Conservation (phyloP, 169 alveolate species). For the Cryptosporidium canis region DNA sequence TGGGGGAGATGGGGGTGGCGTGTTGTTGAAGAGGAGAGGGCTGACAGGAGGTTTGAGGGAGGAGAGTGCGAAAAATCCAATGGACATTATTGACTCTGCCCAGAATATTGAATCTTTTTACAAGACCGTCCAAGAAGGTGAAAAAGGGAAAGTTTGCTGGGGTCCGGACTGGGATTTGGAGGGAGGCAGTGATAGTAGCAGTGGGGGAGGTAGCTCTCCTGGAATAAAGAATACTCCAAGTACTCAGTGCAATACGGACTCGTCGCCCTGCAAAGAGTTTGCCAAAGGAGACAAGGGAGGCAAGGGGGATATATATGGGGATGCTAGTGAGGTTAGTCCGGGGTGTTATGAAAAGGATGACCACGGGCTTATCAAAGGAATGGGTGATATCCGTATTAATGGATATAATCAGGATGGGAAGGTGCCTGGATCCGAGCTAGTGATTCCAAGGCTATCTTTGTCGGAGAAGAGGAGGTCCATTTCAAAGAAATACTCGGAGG, state of each 20-base stretch:
- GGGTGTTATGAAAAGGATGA: neutral
- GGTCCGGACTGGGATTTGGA: constrained; percentile 33
- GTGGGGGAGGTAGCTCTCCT: neutral
- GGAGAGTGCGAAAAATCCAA: constrained; percentile 33
- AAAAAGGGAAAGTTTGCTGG: neutral
- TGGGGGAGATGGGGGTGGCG: neutral
- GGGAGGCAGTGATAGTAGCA: neutral
- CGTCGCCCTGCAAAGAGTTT: neutral
- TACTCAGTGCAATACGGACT: constrained; percentile 45
- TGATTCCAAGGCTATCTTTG: constrained; percentile 2
- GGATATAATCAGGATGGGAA: neutral
- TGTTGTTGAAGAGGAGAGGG: constrained; percentile 3
- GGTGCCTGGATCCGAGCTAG: neutral
- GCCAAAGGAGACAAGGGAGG: neutral
- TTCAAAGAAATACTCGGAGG: neutral
- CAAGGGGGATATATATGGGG: neutral
- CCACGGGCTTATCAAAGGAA: neutral
- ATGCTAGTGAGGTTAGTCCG: neutral
- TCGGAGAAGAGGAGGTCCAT: constrained; percentile 8
- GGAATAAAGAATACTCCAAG: constrained; percentile 32
- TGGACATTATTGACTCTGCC: constrained; percentile 39
- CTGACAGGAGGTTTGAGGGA: neutral
- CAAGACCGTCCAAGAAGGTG: neutral
- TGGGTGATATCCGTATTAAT: neutral
- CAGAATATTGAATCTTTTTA: neutral